Evolutionary conservation across 768 basidiomycete species (phyloP).

Genomic region (Butyriboletus loyo): DNA sequence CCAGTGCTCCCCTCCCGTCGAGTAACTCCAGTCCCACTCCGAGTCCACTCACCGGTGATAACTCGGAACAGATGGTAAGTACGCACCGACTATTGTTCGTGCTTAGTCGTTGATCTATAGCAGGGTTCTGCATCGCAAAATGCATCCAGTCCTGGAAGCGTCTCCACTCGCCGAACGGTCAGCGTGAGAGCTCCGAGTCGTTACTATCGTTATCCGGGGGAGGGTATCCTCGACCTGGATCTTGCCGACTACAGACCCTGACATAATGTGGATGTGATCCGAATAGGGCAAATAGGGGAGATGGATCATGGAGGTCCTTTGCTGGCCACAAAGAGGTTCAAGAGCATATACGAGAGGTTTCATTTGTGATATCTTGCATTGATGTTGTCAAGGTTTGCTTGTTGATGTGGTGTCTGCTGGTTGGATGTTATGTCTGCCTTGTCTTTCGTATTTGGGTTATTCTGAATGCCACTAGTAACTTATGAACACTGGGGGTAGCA

Average conservation of each 20-base stretch:
- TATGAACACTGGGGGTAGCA: background rate
- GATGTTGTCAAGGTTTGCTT: background rate
- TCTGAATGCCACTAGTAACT: background rate
- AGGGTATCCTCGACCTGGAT: constrained; percentile 13
- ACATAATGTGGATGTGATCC: background rate
- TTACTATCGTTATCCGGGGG: constrained; percentile 11
- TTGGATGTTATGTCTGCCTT: background rate
- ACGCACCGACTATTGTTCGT: background rate
- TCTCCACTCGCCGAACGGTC: background rate
- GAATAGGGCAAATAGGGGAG: background rate
- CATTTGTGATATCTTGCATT: background rate
- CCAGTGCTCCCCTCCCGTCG: constrained; percentile 2
- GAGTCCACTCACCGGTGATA: background rate
- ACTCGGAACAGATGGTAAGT: constrained; percentile 5
- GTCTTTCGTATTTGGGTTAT: background rate
- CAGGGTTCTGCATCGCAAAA: background rate
- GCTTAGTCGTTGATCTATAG: background rate
- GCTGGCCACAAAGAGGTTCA: background rate
- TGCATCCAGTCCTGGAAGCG: background rate
- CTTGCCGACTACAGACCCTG: background rate
- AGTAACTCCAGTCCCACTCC: constrained; percentile 2
- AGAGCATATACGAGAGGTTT: background rate
- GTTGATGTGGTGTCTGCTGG: background rate
- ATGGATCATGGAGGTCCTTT: background rate
- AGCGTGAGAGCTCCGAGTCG: constrained; percentile 4